Base-by-base conservation (phyloP, 768 basidiomycete genomes). In the Lactarius sanguifluus region DNA sequence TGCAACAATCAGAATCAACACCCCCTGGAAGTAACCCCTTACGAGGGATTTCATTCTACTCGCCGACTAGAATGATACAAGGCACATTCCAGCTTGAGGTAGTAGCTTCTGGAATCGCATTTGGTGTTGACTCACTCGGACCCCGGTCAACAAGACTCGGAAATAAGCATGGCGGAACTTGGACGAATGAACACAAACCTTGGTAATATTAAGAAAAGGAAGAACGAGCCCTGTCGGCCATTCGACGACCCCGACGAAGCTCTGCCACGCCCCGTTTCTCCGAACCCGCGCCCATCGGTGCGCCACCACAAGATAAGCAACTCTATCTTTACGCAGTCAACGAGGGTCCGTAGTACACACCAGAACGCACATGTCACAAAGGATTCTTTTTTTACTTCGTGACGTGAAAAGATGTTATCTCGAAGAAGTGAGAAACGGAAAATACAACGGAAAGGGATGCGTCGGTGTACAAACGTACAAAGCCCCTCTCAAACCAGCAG, bases 401-500 rank as follows among this genome's bases (percentile, higher is more conserved):
- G 50, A 52, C 25, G 25, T 52, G 50, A 23, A 52, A 15, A 13
- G 25, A 52, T 25, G 50, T n/a, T 25, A 10, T n/a, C 18, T 4
- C 10, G 43, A n/a, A 10, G 43, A 47, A 20, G 43, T 34, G 34
- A 34, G 34, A 18, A n/a, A 10, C 5, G 23, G 25, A 23, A 25
- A 52, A 28, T 52, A 52, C 50, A 52, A 13, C 2, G 16, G 25
- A 3, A 28, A 28, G 23, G 5, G 13, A 52, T 52, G 50, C 50
- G 12, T 52, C 6, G 50, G 12, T 52, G 50, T 25, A 52, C 50
- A 52, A 50, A 50, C 23, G 15, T 45, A 57, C 60, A 65, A 32
- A 57, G 66, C 76, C 77, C 64, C 68, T 65, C 16, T 65, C 16
- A 74, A 59, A 30, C 30, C 52, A 45, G 66, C 7, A 25, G 10